Base-by-base conservation (phyloP, 2,329 filamentous ascomycete genomes). In the Trichoderma simmonsii region DNA sequence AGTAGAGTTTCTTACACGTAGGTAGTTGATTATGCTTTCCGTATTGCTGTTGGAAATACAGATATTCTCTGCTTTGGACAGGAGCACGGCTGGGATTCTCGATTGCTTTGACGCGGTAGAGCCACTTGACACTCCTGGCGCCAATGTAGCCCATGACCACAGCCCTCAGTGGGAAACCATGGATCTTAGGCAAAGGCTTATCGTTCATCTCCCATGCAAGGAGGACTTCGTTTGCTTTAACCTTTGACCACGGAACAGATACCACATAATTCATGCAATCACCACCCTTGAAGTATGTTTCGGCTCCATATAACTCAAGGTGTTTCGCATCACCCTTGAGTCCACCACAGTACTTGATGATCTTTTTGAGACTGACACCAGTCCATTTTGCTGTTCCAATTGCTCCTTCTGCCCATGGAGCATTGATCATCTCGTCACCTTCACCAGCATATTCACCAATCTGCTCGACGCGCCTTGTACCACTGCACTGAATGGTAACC, bases 161-260 rank as follows among this genome's bases (percentile, higher is more conserved):
- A 0, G 86, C 83, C 6, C 91, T 85, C 0, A 93, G 80, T 0
- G 91, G 91, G 28, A 84, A 90, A 0, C 91, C 91, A 73, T 93
- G 91, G 72, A 92, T 91, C 12, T 83, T 85, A 0, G 90, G 91
- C 0, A 93, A 82, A 0, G 85, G 84, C 73, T 91, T 82, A 6
- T 87, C 90, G 74, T 93, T 93, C 91, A 93, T 93, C 76, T 92
- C 88, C 89, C 90, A 93, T 0, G 88, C 88, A 0, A 93, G 83
- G 64, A 93, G 82, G 0, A 93, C 91, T 76, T 93, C 89, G 74
- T 91, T 87, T 9, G 84, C 81, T 74, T 89, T 90, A 61, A 92
- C 90, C 79, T 93, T 93, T 7, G 86, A 85, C 83, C 86, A 90
- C 0, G 91, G 91, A 0, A 93, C 89, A 15, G 85, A 88, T 62